Percentiles rank a stretch among this genome's conserved stretches.
Evolutionary conservation across 805 yeast genomes (phyloP).

Genomic region (Kuraishia borneana): DNA sequence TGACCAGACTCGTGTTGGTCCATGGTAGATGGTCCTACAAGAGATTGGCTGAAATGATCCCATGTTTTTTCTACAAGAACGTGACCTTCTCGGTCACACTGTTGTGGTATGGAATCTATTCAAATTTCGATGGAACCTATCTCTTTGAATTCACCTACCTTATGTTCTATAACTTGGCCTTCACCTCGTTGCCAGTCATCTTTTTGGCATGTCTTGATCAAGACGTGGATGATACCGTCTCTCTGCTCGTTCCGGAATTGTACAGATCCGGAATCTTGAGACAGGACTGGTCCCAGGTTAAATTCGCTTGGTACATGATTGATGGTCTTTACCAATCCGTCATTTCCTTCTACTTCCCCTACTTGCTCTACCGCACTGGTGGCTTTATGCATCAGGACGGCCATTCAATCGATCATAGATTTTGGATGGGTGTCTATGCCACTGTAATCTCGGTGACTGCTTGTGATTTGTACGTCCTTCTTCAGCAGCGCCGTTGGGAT

Average conservation of each 20-base stretch:
- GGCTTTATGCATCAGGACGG: constrained; percentile 30
- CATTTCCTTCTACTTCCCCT: constrained; percentile 59
- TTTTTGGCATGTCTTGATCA: constrained; percentile 66
- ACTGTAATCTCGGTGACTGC: constrained; percentile 51
- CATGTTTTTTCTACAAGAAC: constrained; percentile 70
- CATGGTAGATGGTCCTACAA: constrained; percentile 83
- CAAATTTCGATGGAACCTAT: constrained; percentile 65
- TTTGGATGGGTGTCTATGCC: constrained; percentile 58
- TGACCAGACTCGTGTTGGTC: constrained; percentile 53
- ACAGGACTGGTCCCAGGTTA: constrained; percentile 46
- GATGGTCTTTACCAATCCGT: constrained; percentile 70
- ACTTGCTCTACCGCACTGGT: constrained; percentile 38
- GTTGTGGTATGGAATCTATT: constrained; percentile 69
- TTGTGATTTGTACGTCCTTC: constrained; percentile 53
- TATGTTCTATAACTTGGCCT: constrained; percentile 71
- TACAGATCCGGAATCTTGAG: constrained; percentile 60
- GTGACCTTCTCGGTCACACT: constrained; percentile 61
- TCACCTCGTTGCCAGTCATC: constrained; percentile 71
- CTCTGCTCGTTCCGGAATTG: constrained; percentile 59
- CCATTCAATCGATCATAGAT: constrained; percentile 48
- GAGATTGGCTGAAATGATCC: constrained; percentile 67
- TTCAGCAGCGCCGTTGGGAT: constrained; percentile 73
- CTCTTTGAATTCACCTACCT: constrained; percentile 68
- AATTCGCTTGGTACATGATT: constrained; percentile 49
- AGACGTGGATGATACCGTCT: constrained; percentile 56